Evolutionary conservation across 805 yeast species (phyloP), one percentile per base, ranked within the genome.

Genomic region (Maudiozyma bulderi): DNA sequence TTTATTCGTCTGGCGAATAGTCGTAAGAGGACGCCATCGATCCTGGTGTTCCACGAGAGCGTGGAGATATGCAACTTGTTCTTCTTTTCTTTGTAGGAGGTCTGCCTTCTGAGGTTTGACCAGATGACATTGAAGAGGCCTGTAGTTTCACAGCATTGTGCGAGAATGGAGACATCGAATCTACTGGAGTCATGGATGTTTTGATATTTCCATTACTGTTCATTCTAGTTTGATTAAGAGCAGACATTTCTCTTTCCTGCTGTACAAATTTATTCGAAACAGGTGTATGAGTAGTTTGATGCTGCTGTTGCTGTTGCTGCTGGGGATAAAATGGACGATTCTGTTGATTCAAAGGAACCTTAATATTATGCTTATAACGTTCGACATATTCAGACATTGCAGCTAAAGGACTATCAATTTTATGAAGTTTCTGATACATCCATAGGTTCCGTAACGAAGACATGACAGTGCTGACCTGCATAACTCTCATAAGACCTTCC

Each of bases 391-490:
- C 55, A 45, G 74, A 78, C 47, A 83, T 67, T 0, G 85, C 78
- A 28, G 73, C 75, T 40, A 78, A 52, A 0, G 89, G 86, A 34
- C 82, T 76, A 6, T 64, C 64, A 3, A 76, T 71, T 29, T 77
- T 72, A 33, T 70, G 69, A 6, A 73, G 65, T 49, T 70, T 68
- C 8, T 85, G 75, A 55, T 73, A 78, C 9, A 73, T 69, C 80
- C 86, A 80, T 50, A 88, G 66, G 10, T 85, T 81, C 50, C 77
- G 75, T 54, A 87, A 72, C 51, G 81, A 78, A 0, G 89, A 74
- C 87, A 88, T 84, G 6, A 84, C 82, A 62, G 86, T 93, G 43
- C 89, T 76, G 3, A 86, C 78, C 64, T 86, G 91, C 70, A 87
- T 66, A 26, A 82, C 73, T 50, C 91, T 70, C 80, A 86, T 76